These are phyloP conservation scores for Dissophora ornata DNA, from an alignment of 192 early-diverging fungal species.

Conservation along the genomic window DNA sequence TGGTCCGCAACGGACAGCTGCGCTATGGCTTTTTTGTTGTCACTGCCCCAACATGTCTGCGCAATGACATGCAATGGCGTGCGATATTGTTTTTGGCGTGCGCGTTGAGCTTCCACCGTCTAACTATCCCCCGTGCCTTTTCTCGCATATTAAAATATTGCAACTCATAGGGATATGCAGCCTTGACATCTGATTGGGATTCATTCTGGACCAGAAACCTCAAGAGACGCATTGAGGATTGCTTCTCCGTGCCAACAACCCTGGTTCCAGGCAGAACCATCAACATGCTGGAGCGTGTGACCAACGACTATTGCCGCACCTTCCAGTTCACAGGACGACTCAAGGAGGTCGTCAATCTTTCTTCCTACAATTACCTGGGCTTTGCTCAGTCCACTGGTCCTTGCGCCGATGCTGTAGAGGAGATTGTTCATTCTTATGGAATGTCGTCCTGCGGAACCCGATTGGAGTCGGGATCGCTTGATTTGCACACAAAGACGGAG, in stretches of 20 bases:
- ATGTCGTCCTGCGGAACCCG: slow-evolving; percentile 74
- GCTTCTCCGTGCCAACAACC: slow-evolving; percentile 95
- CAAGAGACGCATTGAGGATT: slow-evolving; percentile 85
- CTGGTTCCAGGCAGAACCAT: slow-evolving; percentile 91
- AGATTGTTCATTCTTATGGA: slow-evolving; percentile 77
- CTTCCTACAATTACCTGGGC: slow-evolving; percentile 98
- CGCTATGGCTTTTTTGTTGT: not conserved
- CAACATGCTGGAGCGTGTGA: slow-evolving; percentile 86
- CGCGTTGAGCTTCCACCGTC: no score
- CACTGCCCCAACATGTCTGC: no score
- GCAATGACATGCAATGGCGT: no score
- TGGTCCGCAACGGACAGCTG: not conserved
- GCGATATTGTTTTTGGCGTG: no score
- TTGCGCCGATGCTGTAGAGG: slow-evolving; percentile 94
- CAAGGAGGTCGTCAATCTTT: slow-evolving; percentile 88
- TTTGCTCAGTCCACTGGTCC: slow-evolving; percentile 94
- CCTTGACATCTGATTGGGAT: slow-evolving; percentile 95
- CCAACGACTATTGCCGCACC: slow-evolving; percentile 84
- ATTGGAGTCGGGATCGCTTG: slow-evolving; percentile 74
- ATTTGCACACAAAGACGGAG: slow-evolving; percentile 83
- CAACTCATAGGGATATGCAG: slow-evolving; percentile 81
- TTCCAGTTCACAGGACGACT: slow-evolving; percentile 87
- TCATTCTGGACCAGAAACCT: slow-evolving; percentile 94
- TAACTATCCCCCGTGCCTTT: no score
- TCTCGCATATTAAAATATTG: no score